A percentile compares a stretch with the other conserved stretches of the same genome.
Evolutionary conservation across 2,329 filamentous ascomycete species (phyloP).

Genomic region (Xylariaceae sp.): DNA sequence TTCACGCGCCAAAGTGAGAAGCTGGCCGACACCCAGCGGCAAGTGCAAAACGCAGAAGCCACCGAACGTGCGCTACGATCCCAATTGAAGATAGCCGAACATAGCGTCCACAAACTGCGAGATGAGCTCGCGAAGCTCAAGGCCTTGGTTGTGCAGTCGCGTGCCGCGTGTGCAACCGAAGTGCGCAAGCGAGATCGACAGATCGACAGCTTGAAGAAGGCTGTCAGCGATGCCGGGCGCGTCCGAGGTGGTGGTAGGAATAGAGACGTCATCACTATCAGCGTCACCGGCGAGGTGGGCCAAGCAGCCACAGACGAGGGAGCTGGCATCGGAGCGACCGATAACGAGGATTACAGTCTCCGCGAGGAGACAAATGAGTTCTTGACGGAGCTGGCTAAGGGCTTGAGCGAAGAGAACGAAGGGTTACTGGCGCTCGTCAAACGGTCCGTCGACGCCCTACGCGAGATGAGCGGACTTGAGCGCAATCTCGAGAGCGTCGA

Average conservation of each 20-base stretch:
- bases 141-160: slow-evolving; percentile 73
- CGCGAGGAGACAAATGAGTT: slow-evolving; percentile 88
- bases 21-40: slow-evolving; percentile 50
- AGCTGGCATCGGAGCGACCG: slow-evolving; percentile 24
- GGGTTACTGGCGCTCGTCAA: slow-evolving; percentile 68
- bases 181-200: slow-evolving; percentile 86
- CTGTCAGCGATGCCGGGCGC: slow-evolving; percentile 68
- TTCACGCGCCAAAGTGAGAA: slow-evolving; percentile 55
- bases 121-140: slow-evolving; percentile 81
- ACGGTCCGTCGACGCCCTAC: slow-evolving; percentile 66
- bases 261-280: slow-evolving; percentile 52
- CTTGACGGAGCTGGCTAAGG: slow-evolving; percentile 76
- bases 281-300: slow-evolving; percentile 53
- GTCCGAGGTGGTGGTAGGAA: slow-evolving; percentile 54
- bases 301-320: slow-evolving; percentile 46
- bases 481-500: slow-evolving; percentile 20
- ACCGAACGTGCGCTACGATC: slow-evolving; percentile 66
- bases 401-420: slow-evolving; percentile 89
- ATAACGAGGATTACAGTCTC: slow-evolving; percentile 62
- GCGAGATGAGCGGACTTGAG: slow-evolving; percentile 61
- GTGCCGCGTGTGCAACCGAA: slow-evolving; percentile 84
- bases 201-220: slow-evolving; percentile 82
- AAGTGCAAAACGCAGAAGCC: slow-evolving; percentile 57
- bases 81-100: slow-evolving; percentile 70
- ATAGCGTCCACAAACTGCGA: slow-evolving; percentile 69